A percentile compares a stretch with the other conserved stretches of the same genome.
phyloP scores from a whole-genome alignment of 257 asterid genomes.

The Nicotiana obtusifolia region DNA sequence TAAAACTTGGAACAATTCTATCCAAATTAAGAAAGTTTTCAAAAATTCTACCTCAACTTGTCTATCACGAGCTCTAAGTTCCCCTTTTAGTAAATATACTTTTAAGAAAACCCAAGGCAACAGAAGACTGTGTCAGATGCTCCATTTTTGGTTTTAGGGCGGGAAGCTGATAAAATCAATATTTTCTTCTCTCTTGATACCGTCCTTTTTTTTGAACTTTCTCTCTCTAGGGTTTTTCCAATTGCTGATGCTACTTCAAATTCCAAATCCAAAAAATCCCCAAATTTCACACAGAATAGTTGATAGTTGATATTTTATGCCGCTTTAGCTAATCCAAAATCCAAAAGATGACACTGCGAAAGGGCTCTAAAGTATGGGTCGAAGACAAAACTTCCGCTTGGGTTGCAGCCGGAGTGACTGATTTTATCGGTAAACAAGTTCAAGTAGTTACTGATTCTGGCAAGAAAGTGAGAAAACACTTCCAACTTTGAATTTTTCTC shows the following conservation, averaged over 20 bases:
- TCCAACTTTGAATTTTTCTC: background rate
- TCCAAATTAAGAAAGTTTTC: background rate
- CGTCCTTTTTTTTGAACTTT: background rate
- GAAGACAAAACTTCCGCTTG: constrained; percentile 74
- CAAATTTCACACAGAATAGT: background rate
- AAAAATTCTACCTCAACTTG: background rate
- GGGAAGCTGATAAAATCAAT: constrained; percentile 48
- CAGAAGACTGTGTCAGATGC: background rate
- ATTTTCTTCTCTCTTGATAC: background rate
- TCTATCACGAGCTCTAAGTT: background rate
- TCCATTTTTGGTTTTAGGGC: constrained; percentile 39
- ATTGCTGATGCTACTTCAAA: constrained; percentile 14
- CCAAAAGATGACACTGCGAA: constrained; percentile 58
- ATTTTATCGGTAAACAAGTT: constrained; percentile 65
- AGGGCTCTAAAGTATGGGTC: constrained; percentile 82
- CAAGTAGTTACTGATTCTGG: constrained; percentile 60
- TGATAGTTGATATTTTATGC: background rate
- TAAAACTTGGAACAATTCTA: background rate
- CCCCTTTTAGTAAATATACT: constrained; percentile 6
- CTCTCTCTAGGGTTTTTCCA: constrained; percentile 42
- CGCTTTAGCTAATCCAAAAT: background rate
- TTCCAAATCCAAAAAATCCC: constrained; percentile 19
- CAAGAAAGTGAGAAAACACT: constrained; percentile 48
- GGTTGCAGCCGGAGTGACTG: constrained; percentile 73
- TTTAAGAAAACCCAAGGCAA: background rate